Conservation (phyloP, 441 rosid genomes). For the Syzygium malaccense region DNA sequence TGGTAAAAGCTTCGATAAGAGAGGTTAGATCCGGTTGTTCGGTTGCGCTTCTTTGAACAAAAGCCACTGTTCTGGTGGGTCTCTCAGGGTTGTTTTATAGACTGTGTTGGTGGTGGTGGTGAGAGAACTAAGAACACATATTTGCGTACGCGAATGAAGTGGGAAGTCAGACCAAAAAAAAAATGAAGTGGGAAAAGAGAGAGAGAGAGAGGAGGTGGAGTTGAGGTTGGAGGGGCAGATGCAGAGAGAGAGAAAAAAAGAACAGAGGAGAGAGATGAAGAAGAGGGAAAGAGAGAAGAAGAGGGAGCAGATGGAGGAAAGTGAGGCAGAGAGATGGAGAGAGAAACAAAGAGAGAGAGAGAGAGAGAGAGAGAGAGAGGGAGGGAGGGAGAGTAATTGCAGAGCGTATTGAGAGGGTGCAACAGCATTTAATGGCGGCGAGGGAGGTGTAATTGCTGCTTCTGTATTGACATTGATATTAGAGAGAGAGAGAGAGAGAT, state of each 20-base stretch:
- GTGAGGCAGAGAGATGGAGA: constrained; percentile 21
- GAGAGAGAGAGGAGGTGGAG: constrained; percentile 3
- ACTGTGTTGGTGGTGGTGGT: neutral
- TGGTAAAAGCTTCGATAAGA: neutral
- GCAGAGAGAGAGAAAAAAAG: constrained; percentile 9
- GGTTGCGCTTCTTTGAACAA: neutral
- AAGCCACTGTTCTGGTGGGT: neutral
- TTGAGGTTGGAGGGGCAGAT: neutral
- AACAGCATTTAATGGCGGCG: constrained; percentile 80
- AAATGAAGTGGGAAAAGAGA: neutral
- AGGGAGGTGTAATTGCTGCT: constrained; percentile 50
- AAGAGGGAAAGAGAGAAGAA: neutral
- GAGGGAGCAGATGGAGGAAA: constrained; percentile 5
- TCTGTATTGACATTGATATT: neutral
- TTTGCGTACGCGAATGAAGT: neutral
- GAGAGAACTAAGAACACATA: neutral
- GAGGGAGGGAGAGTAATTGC: constrained; percentile 57
- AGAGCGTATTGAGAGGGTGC: constrained; percentile 86
- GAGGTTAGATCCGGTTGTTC: neutral
- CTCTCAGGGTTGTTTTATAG: neutral
- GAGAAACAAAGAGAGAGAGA: too few relatives aligned
- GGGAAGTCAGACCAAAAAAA: neutral
- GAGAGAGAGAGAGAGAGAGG: too few relatives aligned
- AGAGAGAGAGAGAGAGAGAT: constrained; percentile 5
- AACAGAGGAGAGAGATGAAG: neutral